These are phyloP conservation scores for Botrytis pseudocinerea DNA, from an alignment of 2,329 filamentous ascomycete species.

Conservation along the genomic window DNA sequence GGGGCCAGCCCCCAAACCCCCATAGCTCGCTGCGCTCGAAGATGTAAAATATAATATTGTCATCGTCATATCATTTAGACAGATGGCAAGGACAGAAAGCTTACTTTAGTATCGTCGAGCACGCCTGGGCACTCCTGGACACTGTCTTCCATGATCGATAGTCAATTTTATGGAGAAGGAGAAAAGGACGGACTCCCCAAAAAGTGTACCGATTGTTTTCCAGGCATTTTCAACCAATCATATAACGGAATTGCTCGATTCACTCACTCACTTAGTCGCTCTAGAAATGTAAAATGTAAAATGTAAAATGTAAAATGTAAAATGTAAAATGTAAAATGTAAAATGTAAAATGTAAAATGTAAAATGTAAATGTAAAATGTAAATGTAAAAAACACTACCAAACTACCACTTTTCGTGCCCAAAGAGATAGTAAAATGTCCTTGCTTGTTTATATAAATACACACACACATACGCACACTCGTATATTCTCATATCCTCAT, in stretches of 20 bases:
- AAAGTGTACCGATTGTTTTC: background rate
- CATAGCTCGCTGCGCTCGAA: no score
- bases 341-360: no score
- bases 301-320: background rate
- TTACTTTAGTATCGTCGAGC: background rate
- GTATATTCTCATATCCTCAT: background rate
- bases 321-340: background rate
- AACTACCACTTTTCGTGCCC: conserved; percentile 10
- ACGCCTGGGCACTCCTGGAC: background rate
- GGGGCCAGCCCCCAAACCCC: no score
- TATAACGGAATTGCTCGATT: background rate
- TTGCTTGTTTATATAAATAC: background rate
- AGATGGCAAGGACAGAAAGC: background rate
- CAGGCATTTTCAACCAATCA: background rate
- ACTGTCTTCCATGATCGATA: background rate
- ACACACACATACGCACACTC: background rate
- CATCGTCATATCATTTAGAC: background rate
- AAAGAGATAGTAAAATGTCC: background rate
- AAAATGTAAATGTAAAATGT: background rate
- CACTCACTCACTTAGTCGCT: background rate
- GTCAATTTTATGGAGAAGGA: background rate
- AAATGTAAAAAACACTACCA: background rate
- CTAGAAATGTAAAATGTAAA: background rate
- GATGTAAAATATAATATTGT: background rate
- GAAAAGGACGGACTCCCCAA: background rate